These are phyloP conservation scores for Adenanthera pavonina DNA, from an alignment of 306 rosid genomes.

Conservation along the genomic window DNA sequence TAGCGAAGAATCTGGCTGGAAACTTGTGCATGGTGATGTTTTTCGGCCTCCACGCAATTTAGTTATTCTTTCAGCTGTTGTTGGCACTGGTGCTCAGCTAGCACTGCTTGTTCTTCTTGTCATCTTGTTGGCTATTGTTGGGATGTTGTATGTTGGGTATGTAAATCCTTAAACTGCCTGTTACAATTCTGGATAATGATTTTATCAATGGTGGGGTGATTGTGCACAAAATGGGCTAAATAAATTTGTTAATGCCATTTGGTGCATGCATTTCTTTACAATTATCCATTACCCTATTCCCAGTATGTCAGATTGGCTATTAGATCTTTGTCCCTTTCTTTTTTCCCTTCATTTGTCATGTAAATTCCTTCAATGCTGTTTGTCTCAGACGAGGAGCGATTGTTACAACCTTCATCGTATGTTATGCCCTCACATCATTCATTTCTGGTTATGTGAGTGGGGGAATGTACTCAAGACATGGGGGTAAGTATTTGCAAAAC, in stretches of 20 bases:
- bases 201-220: not conserved
- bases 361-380: conserved; percentile 23
- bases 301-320: conserved; percentile 12
- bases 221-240: conserved; percentile 26
- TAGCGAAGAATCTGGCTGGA: conserved; percentile 99
- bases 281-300: conserved; percentile 16
- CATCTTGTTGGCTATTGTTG: conserved; percentile 95
- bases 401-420: conserved; percentile 96
- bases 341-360: conserved; percentile 27
- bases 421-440: conserved; percentile 98
- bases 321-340: not conserved
- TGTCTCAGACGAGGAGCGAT: conserved; percentile 93
- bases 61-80: conserved; percentile 94
- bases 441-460: conserved; percentile 99
- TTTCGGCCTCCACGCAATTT: conserved; percentile 87
- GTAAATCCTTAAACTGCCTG: conserved; percentile 32
- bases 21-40: conserved; percentile 99
- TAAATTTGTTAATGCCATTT: conserved; percentile 21
- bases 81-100: conserved; percentile 98
- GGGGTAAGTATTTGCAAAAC: conserved; percentile 63
- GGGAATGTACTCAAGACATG: conserved; percentile 98
- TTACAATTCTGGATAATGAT: conserved; percentile 27
- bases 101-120: conserved; percentile 96
- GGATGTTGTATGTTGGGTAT: conserved; percentile 91
- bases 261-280: conserved; percentile 24